Percentiles rank a stretch among this genome's conserved stretches.
Conservation (phyloP, 164 flowering plant genomes). For the Kingdonia uniflora region DNA sequence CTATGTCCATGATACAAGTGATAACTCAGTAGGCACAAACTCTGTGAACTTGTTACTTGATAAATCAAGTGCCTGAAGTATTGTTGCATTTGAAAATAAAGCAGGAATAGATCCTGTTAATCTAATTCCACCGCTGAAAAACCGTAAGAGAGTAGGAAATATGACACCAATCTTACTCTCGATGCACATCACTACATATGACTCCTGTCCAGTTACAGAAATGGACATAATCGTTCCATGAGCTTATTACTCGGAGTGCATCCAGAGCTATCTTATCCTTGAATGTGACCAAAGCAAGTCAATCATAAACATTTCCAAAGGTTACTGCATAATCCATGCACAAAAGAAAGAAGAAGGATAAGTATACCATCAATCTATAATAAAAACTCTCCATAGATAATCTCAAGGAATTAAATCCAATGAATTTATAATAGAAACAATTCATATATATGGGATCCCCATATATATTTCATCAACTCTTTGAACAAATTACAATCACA, state of each 20-base stretch:
- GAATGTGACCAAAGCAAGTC: constrained; percentile 1
- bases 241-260: not conserved
- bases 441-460: too few species aligned
- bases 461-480: too few species aligned
- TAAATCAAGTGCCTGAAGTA: not conserved
- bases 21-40: too few species aligned
- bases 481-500: too few species aligned
- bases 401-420: not conserved
- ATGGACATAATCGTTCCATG: constrained; percentile 5
- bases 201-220: constrained; percentile 3
- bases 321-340: not conserved
- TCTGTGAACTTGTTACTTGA: not conserved
- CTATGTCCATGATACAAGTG: too few species aligned
- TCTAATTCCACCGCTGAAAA: not conserved
- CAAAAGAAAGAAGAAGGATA: too few species aligned
- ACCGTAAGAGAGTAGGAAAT: not conserved
- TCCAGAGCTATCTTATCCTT: constrained; percentile 1
- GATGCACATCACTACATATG: not conserved
- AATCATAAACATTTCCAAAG: not conserved
- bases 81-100: not conserved
- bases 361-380: too few species aligned
- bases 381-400: not conserved
- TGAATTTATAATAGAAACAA: too few species aligned
- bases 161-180: not conserved
- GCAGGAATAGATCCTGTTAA: constrained; percentile 1